Base-by-base conservation (phyloP, 2,329 filamentous ascomycete species). In the Aspergillus jensenii region DNA sequence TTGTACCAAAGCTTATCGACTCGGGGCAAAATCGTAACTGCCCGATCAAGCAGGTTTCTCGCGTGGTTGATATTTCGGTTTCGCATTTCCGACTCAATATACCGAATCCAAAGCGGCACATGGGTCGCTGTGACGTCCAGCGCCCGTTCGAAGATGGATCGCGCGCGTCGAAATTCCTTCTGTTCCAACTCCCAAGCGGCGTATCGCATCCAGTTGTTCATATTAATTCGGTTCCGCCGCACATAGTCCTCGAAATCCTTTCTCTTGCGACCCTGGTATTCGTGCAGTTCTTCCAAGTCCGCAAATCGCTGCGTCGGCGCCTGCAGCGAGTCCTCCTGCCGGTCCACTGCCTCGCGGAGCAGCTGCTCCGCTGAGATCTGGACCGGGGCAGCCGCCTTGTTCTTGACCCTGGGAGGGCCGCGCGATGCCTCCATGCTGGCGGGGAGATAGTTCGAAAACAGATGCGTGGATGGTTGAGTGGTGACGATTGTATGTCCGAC, bases 171-270 rank as follows among this genome's bases (percentile, higher is more conserved):
- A 76, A 91, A 97, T 79, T 99, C 95, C 77, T 98, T 98, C 78
- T 99, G 95, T 74, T 99, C 93, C 60, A 98, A 83, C 79, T 99
- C 95, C 91, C 93, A 99, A 67, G 90, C 86, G 56, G 95, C 93
- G 82, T 99, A 99, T 70, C 93, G 90, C 84, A 95, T 91, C 95
- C 95, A 99, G 77, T 98, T 98, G 81, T 96, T 96, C 84, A 98
- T 92, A 71, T 96, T 96, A 73, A 97, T 84, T 70, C 93, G 82
- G 73, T 98, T 98, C 63, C 95, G 90, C 63, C 92, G 88, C 60
- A 98, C 91, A 88, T 98, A 98, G 80, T 96, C 91, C 78, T 99
- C 95, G 68, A 96, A 99, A 71, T 96, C 95, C 76, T 93, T 95
- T 66, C 95, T 85, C 79, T 98, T 98, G 63, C 95, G 87, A 55